Evolutionary conservation across 805 yeast genomes (phyloP).

Genomic region (Metschnikowia orientalis): DNA sequence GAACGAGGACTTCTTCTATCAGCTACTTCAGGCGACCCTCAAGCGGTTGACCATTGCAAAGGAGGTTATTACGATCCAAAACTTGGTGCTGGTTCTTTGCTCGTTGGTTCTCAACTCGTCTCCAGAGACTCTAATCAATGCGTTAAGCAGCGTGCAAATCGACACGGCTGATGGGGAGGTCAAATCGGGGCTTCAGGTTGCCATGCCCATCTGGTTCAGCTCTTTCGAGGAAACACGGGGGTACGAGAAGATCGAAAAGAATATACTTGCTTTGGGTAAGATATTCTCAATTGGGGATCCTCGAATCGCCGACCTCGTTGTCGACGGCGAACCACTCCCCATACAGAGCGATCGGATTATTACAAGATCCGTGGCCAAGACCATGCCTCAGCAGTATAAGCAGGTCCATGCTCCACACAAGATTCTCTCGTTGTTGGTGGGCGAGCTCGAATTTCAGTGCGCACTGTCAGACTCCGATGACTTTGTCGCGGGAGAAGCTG

Average conservation of each 20-base stretch:
- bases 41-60: slow-evolving; percentile 60
- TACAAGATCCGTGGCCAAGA: slow-evolving; percentile 79
- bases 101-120: slow-evolving; percentile 56
- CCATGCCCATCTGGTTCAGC: slow-evolving; percentile 78
- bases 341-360: slow-evolving; percentile 61
- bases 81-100: slow-evolving; percentile 71
- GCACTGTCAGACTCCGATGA: slow-evolving; percentile 45
- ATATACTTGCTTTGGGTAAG: slow-evolving; percentile 66
- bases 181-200: slow-evolving; percentile 47
- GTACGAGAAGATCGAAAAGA: slow-evolving; percentile 60
- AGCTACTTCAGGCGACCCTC: slow-evolving; percentile 72
- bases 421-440: slow-evolving; percentile 63
- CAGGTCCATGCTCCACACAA: slow-evolving; percentile 66
- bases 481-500: slow-evolving; percentile 25
- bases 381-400: slow-evolving; percentile 57
- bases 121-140: slow-evolving; percentile 58
- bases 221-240: slow-evolving; percentile 81
- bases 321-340: slow-evolving; percentile 74
- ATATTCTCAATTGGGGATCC: slow-evolving; percentile 58
- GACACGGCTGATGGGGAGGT: slow-evolving; percentile 17
- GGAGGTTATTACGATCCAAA: slow-evolving; percentile 71
- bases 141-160: slow-evolving; percentile 42
- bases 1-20: slow-evolving; percentile 39
- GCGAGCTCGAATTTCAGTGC: slow-evolving; percentile 65
- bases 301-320: slow-evolving; percentile 47